phyloP scores from a whole-genome alignment of 805 yeast species.

The Jamesozyma hellenica region DNA sequence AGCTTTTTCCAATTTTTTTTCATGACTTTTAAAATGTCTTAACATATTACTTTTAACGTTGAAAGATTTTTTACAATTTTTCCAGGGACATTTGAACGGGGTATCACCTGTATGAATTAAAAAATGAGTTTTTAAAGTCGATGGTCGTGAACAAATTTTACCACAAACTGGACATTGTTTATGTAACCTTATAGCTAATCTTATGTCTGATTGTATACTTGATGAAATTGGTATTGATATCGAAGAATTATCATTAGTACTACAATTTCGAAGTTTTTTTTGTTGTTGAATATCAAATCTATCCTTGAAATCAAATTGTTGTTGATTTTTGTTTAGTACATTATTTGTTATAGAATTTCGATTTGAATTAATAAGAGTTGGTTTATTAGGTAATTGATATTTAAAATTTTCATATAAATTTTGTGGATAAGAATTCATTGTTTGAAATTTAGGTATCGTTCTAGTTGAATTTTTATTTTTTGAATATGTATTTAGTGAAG shows the following conservation, averaged over 20 bases:
- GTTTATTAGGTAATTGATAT: neutral
- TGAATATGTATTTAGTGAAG: too few relatives aligned
- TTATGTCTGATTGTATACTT: slow-evolving; percentile 7
- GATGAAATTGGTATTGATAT: neutral
- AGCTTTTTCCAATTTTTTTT: slow-evolving; percentile 18
- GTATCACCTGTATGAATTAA: slow-evolving; percentile 78
- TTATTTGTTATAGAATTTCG: neutral
- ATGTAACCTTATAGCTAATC: slow-evolving; percentile 8
- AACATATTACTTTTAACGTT: slow-evolving; percentile 74
- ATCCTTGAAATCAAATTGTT: too few relatives aligned
- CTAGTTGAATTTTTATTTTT: too few relatives aligned
- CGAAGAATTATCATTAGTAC: neutral
- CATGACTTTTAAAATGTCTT: slow-evolving; percentile 65
- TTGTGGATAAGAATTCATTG: neutral
- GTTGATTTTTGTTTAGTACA: neutral
- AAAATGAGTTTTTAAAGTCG: slow-evolving; percentile 69
- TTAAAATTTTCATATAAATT: neutral
- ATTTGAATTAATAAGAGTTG: neutral
- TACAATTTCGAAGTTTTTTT: neutral
- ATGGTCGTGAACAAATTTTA: slow-evolving; percentile 73
- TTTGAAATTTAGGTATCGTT: too few relatives aligned
- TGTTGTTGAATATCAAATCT: too few relatives aligned
- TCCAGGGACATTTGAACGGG: slow-evolving; percentile 56
- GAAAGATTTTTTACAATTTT: slow-evolving; percentile 57
- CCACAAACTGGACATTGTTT: slow-evolving; percentile 49